Conservation (phyloP, 2,329 filamentous ascomycete species). For the Didymella glomerata region DNA sequence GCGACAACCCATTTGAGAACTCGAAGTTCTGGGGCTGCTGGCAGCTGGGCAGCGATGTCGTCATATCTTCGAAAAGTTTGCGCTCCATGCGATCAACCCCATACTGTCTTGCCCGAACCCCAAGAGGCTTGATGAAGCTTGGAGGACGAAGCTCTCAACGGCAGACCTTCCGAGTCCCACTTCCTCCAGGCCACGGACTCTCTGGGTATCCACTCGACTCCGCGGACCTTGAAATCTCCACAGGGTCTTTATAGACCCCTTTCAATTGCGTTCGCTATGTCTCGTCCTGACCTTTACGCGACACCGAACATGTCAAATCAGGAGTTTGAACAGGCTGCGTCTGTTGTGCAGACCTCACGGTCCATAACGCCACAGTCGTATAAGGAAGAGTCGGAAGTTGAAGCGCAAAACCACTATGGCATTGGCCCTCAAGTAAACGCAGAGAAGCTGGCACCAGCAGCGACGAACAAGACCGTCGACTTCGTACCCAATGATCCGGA, state of each 20-base stretch:
- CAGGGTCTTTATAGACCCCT: slow-evolving; percentile 4
- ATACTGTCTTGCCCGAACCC: background rate
- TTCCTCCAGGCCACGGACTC: slow-evolving; percentile 3
- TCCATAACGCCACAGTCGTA: slow-evolving; percentile 9
- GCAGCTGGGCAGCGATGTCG: slow-evolving; percentile 13
- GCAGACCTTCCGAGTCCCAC: slow-evolving; percentile 10
- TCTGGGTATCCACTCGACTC: slow-evolving; percentile 15
- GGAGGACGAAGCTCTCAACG: slow-evolving; percentile 17
- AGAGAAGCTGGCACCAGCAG: slow-evolving; percentile 5
- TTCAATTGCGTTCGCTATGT: slow-evolving; percentile 2
- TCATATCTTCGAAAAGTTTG: slow-evolving; percentile 7
- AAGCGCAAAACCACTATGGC: slow-evolving; percentile 1
- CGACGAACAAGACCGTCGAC: slow-evolving; percentile 20
- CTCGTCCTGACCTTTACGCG: background rate
- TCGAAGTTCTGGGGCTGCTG: background rate
- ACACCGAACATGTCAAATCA: slow-evolving; percentile 12
- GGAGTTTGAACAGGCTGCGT: background rate
- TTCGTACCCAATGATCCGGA: slow-evolving; percentile 37
- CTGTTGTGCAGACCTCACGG: slow-evolving; percentile 3
- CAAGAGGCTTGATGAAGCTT: slow-evolving; percentile 16
- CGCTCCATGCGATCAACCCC: background rate
- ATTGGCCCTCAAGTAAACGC: background rate
- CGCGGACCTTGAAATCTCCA: slow-evolving; percentile 4
- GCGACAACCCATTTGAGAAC: background rate
- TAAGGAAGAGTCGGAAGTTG: slow-evolving; percentile 9